Conservation (phyloP, 192 early-diverging fungal species). For the Neocallimastix lanati region DNA sequence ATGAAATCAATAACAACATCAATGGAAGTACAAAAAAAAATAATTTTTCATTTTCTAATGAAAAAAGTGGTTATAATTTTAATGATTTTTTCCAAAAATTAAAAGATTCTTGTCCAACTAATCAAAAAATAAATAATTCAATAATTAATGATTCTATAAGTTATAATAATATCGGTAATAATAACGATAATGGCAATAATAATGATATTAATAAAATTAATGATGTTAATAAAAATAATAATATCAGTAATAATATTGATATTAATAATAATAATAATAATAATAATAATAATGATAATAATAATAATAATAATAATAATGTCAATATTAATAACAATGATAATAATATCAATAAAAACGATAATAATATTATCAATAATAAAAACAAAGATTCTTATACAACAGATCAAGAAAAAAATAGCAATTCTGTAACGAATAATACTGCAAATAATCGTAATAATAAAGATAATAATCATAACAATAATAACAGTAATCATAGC, state of each 20-base stretch:
- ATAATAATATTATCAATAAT: background rate
- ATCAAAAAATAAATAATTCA: background rate
- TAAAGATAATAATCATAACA: no score
- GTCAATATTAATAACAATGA: no score
- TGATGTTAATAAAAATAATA: background rate
- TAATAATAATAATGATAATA: no score
- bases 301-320: no score
- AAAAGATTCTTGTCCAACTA: background rate
- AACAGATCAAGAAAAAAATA: no score
- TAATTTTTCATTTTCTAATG: background rate
- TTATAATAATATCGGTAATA: background rate
- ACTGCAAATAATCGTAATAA: no score
- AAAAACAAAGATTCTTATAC: background rate
- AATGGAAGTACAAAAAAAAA: no score
- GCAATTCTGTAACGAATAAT: no score
- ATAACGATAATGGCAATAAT: background rate
- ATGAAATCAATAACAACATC: no score
- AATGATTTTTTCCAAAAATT: background rate
- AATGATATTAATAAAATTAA: background rate
- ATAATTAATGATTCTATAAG: background rate
- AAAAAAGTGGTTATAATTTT: background rate
- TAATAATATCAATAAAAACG: no score
- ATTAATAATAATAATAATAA: no score
- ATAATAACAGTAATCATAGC: no score
- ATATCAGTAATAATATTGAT: background rate